Evolutionary conservation across 2,329 filamentous ascomycete genomes (phyloP).

Genomic region (Penicillium sp.): DNA sequence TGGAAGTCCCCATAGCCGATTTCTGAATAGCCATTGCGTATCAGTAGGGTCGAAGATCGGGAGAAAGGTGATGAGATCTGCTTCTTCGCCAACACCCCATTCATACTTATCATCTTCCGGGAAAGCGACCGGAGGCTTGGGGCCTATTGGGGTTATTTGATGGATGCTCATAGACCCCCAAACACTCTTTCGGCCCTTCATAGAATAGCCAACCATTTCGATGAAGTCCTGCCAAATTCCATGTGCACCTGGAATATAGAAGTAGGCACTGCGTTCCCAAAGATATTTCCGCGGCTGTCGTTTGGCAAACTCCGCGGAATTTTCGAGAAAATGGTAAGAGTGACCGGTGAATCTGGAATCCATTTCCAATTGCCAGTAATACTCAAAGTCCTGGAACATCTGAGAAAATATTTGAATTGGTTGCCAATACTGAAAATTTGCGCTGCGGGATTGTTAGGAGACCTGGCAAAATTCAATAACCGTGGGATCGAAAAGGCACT

Average conservation of each 20-base stretch:
- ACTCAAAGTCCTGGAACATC: conserved; percentile 72
- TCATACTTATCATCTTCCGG: conserved; percentile 65
- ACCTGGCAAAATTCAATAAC: not conserved
- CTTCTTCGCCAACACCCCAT: conserved; percentile 53
- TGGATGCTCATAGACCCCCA: not conserved
- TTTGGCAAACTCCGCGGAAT: conserved; percentile 56
- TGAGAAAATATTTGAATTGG: conserved; percentile 73
- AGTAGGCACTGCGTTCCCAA: conserved; percentile 59
- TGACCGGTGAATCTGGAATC: conserved; percentile 73
- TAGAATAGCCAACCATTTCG: not conserved
- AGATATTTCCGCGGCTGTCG: conserved; percentile 58
- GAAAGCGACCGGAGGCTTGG: conserved; percentile 59
- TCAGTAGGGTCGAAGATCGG: conserved; percentile 70
- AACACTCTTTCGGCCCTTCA: not conserved
- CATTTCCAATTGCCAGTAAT: conserved; percentile 79
- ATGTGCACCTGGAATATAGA: conserved; percentile 20
- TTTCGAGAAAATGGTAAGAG: conserved; percentile 71
- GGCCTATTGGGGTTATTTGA: conserved; percentile 45
- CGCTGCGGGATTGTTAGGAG: not conserved
- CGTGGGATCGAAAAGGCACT: not conserved
- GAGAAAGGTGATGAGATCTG: conserved; percentile 75
- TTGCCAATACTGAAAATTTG: conserved; percentile 57
- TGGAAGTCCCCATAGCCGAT: conserved; percentile 70
- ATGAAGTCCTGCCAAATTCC: not conserved
- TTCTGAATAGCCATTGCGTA: conserved; percentile 71